Base-by-base conservation (phyloP, 2,329 filamentous ascomycete species). In the Aspergillus chevalieri region DNA sequence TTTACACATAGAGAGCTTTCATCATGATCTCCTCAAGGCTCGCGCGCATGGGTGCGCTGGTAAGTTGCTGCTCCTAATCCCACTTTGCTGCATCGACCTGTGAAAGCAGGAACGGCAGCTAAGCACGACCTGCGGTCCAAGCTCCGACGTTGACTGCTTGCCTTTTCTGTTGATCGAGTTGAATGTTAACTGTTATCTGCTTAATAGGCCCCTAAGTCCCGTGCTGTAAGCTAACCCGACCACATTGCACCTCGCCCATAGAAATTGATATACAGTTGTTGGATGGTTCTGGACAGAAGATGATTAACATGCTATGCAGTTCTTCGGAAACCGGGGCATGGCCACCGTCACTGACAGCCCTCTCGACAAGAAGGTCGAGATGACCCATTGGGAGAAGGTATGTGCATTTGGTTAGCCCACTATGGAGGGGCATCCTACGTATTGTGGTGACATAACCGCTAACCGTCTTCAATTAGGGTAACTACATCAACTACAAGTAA, bases 401-500 rank as follows among this genome's bases (percentile, higher is more conserved):
- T 66, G 71, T 66, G 47, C 34, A 47, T 42, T 28, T 15, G 41
- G 41, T 46, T 46, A 52, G 26, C 38, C 17, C 38, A 21, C 10
- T 19, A 41, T 41, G 5, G 8, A 19, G 38, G 38, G 38, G 17
- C 19, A 41, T 21, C 8, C 2, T 41, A 10, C 19, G 17, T 21
- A 21, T 6, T 21, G 19, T 41, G 34, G 34, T 15, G 17, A 41
- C 38, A 21, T 45, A 44, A 34, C 48, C 48, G 55, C 68, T 68
- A 63, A 67, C 47, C 10, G 49, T 56, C 38, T 42, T 46, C 48
- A 48, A 48, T 44, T 44, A 78, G 74, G 83, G 82, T 74, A 93
- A 94, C 82, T 96, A 89, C 81, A 95, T 97, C 81, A 95, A 96
- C 82, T 98, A 98, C 74, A 80, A 84, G 75, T 78, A 75, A 59